Evolutionary conservation across 1,284 basidiomycete genomes (phyloP), one percentile per base, ranked within the genome.

Genomic region (Coniferiporia weirii): DNA sequence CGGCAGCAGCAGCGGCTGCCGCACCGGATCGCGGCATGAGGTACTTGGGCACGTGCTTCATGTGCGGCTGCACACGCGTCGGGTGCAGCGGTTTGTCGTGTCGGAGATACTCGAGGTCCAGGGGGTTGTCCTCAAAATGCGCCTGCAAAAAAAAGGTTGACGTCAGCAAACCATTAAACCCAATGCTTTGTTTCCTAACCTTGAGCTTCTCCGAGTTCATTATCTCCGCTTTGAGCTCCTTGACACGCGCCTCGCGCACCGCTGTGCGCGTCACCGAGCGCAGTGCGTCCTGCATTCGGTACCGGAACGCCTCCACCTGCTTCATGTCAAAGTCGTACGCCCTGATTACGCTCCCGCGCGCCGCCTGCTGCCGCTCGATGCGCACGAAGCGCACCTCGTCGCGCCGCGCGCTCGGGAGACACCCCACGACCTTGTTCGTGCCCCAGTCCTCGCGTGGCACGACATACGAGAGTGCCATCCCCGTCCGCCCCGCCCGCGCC

Each of bases 241-340:
- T 96, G 54, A 98, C 81, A 64, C 95, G 77, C 1, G 97, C 97
- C 72, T 99, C 97, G 65, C 87, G 83, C 62, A 99, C 87, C 4
- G 89, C 85, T 60, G 84, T 87, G 63, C 86, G 80, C 54, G 96
- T 99, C 22, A 98, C 95, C 54, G 88, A 83, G 64, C 93, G 80
- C 65, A 99, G 72, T 1, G 94, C 97, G 71, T 99, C 97, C 69
- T 95, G 92, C 93, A 98, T 98, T 55, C 97, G 83, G 74, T 99
- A 99, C 65, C 95, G 79, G 77, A 99, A 99, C n/a, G 93, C 95
- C 67, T 98, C 95, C 45, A 98, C 93, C 76, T 97, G 87, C 73
- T 85, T 82, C 90, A 91, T 87, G 72, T 98, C 94, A 69, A 98
- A 92, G 44, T 87, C 83, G 75, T 97, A 99, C 71, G 95, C 94